These are phyloP conservation scores for Buxus sempervirens DNA, from an alignment of 164 flowering plant species.

Conservation along the genomic window DNA sequence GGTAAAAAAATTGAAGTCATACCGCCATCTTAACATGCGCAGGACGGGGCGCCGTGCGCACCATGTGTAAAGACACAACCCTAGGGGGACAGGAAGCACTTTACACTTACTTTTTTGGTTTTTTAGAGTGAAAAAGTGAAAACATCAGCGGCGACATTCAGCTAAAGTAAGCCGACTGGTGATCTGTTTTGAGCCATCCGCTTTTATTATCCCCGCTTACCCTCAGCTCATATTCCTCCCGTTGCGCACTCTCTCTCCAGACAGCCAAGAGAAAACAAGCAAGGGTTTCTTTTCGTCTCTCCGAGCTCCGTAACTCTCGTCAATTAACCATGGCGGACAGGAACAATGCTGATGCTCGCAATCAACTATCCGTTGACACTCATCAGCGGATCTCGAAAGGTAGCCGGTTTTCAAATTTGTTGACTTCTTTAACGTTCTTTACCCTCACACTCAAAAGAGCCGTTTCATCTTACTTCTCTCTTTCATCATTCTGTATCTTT, in stretches of 20 bases:
- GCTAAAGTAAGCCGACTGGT: constrained; percentile 17
- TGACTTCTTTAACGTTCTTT: neutral
- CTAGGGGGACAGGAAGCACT: no score
- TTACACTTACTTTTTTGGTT: neutral
- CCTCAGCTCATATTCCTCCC: constrained; percentile 15
- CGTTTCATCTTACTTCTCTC: neutral
- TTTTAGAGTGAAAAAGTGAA: no score
- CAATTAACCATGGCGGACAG: constrained; percentile 29
- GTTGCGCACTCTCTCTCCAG: neutral
- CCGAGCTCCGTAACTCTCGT: neutral
- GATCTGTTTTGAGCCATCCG: constrained; percentile 7
- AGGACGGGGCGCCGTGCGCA: no score
- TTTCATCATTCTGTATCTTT: neutral
- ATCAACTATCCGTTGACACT: constrained; percentile 34
- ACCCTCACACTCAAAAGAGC: neutral
- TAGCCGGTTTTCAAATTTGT: constrained; percentile 13
- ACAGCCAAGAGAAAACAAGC: constrained; percentile 12
- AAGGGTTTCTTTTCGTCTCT: constrained; percentile 13
- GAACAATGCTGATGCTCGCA: constrained; percentile 25
- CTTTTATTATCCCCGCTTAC: constrained; percentile 1
- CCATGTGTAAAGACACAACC: no score
- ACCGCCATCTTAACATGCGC: no score
- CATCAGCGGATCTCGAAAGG: constrained; percentile 59
- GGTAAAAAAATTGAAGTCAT: no score
- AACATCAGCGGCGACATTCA: neutral